Base-by-base conservation (phyloP, 768 basidiomycete genomes). In the Lentinus tigrinus region DNA sequence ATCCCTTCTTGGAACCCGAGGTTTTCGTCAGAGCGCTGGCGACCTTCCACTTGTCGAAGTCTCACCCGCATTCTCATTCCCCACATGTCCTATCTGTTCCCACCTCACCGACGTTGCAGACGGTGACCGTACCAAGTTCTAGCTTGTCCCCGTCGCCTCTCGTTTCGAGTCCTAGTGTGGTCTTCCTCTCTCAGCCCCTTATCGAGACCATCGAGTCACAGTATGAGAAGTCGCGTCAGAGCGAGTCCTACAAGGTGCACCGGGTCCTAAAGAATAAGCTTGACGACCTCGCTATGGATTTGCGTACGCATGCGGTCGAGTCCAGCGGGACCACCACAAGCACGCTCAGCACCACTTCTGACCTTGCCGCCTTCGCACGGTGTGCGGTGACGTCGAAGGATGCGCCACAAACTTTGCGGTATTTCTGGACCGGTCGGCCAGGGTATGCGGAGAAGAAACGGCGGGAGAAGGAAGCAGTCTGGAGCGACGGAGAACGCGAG, bases 1-100 rank as follows among this genome's bases (percentile, higher is more conserved):
- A 93, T 69, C 91, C 92, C 1, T 92, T 94, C 66, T 74, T 89
- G 44, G 81, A 90, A 56, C 88, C 89, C 0, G 69, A 80, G 39
- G 73, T 73, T 9, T 88, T 93, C 58, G 65, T 80, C 21, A 70
- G 74, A 24, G 80, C 81, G 1, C 74, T 93, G 6, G 64, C 70
- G 1, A 58, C 62, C 26, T 76, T 75, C 48, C 67, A 68, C 16
- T 47, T 60, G 3, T 54, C 66, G 10, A 67, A 69, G 39, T 44
- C 59, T 3, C 69, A 68, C 56, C 50, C 61, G 1, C 67, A 68
- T 47, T 38, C 53, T 2, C 60, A 62, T 36, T 61, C 64, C 40
- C 47, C 46, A 10, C 57, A 60, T 47, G 24, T 54, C 50, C 51
- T 62, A 26, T 53, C 57, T 38, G 39, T 53, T 36, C 17, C 49